Conservation (phyloP, 176 grass and related monocot species). For the Oryza brachyantha region DNA sequence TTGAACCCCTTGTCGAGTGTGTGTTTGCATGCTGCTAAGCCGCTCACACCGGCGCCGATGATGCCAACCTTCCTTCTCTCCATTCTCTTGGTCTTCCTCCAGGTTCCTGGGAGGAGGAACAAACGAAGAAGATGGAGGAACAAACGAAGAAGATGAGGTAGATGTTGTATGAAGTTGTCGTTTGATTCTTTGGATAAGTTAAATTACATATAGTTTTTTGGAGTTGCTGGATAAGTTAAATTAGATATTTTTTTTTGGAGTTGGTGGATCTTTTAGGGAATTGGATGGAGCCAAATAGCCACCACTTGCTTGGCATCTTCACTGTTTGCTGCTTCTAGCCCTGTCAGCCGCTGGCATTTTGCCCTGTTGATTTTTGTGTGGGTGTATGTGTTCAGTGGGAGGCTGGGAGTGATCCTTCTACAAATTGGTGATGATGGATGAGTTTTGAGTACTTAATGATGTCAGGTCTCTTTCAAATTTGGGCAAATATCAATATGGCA, state of each 20-base stretch:
- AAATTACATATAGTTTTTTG: constrained; percentile 24
- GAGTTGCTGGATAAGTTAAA: constrained; percentile 28
- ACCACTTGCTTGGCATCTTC: constrained; percentile 39
- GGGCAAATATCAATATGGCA: neutral
- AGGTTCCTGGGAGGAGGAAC: constrained; percentile 7
- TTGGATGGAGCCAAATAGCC: constrained; percentile 27
- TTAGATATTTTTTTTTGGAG: constrained; percentile 26
- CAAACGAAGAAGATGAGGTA: neutral
- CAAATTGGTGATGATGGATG: neutral
- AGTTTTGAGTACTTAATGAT: neutral
- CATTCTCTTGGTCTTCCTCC: constrained; percentile 31
- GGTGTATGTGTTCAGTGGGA: constrained; percentile 13
- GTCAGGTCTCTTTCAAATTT: neutral
- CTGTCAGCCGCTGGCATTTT: neutral
- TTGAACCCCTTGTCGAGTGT: constrained; percentile 52
- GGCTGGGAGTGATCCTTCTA: neutral
- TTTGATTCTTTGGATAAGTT: constrained; percentile 18
- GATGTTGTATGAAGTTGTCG: neutral
- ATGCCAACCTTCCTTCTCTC: constrained; percentile 62
- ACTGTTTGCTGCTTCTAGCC: neutral
- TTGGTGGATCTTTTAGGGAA: constrained; percentile 29
- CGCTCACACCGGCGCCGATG: constrained; percentile 76
- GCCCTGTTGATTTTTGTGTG: neutral
- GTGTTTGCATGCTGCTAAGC: constrained; percentile 88
- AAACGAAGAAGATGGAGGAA: constrained; percentile 2